These are phyloP conservation scores for Umbelopsis sp. DNA, from an alignment of 192 early-diverging fungal genomes.

Conservation along the genomic window DNA sequence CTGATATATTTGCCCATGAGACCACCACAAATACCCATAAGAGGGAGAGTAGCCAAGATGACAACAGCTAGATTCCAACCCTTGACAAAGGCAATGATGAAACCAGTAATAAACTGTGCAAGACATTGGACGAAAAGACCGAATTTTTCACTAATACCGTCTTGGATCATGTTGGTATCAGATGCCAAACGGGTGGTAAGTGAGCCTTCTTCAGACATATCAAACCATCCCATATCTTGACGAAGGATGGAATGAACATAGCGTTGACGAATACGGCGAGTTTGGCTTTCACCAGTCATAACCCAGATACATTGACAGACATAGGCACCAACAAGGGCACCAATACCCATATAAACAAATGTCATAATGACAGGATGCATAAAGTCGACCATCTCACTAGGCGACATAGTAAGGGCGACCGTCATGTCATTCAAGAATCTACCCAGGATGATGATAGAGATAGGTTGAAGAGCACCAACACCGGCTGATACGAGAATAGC, in stretches of 20 bases:
- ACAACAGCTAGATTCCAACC: constrained; percentile 87
- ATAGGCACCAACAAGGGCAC: constrained; percentile 59
- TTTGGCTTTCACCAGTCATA: constrained; percentile 49
- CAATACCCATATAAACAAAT: constrained; percentile 63
- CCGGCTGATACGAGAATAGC: constrained; percentile 19
- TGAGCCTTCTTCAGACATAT: constrained; percentile 72
- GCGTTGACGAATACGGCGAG: constrained; percentile 70
- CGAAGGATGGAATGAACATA: constrained; percentile 81
- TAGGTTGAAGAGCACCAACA: constrained; percentile 34
- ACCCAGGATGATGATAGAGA: constrained; percentile 34
- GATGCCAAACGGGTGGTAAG: constrained; percentile 85
- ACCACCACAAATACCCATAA: constrained; percentile 53
- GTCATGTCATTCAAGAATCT: constrained; percentile 22
- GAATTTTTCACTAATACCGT: constrained; percentile 86
- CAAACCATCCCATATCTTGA: constrained; percentile 90
- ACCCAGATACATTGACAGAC: constrained; percentile 59
- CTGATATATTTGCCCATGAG: constrained; percentile 49
- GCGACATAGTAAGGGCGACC: neutral
- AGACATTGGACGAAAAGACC: constrained; percentile 66
- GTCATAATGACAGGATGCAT: constrained; percentile 33
- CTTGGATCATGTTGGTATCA: constrained; percentile 86
- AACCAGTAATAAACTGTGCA: constrained; percentile 71
- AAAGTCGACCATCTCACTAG: constrained; percentile 12
- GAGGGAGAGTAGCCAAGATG: constrained; percentile 73
- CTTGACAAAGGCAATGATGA: constrained; percentile 75